Conservation (phyloP, 371 early-diverging fungal species). For the Apophysomyces trapeziformis region DNA sequence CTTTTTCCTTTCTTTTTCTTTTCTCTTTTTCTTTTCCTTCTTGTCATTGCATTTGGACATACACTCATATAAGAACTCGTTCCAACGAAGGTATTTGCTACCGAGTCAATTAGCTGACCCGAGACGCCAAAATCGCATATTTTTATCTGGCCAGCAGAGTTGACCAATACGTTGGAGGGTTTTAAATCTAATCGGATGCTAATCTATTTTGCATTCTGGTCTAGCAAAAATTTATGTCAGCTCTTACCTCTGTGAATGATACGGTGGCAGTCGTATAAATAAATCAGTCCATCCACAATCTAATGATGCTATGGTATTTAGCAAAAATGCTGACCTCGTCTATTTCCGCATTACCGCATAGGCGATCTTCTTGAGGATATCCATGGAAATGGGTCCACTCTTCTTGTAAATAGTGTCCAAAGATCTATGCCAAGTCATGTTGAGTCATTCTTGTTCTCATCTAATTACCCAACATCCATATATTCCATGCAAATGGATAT, state of each 20-base stretch:
- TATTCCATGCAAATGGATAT: constrained; percentile 87
- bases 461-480: constrained; percentile 75
- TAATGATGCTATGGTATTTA: constrained; percentile 11
- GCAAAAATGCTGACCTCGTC: not conserved
- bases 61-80: constrained; percentile 87
- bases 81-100: constrained; percentile 85
- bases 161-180: constrained; percentile 74
- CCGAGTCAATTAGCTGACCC: constrained; percentile 70
- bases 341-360: constrained; percentile 50
- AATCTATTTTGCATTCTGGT: not conserved
- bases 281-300: constrained; percentile 70
- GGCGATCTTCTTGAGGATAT: constrained; percentile 71
- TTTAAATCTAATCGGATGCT: constrained; percentile 58
- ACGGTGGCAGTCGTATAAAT: constrained; percentile 74
- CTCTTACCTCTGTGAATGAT: constrained; percentile 77
- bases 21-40: too few species aligned
- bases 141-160: constrained; percentile 77
- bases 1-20: too few species aligned
- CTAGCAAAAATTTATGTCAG: not conserved
- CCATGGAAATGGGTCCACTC: constrained; percentile 70
- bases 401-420: constrained; percentile 75
- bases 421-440: constrained; percentile 39
- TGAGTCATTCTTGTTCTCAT: not conserved
- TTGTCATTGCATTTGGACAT: constrained; percentile 26
- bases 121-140: constrained; percentile 87